Evolutionary conservation across 1,284 basidiomycete genomes (phyloP), one percentile per base, ranked within the genome.

Genomic region (Grifola frondosa): DNA sequence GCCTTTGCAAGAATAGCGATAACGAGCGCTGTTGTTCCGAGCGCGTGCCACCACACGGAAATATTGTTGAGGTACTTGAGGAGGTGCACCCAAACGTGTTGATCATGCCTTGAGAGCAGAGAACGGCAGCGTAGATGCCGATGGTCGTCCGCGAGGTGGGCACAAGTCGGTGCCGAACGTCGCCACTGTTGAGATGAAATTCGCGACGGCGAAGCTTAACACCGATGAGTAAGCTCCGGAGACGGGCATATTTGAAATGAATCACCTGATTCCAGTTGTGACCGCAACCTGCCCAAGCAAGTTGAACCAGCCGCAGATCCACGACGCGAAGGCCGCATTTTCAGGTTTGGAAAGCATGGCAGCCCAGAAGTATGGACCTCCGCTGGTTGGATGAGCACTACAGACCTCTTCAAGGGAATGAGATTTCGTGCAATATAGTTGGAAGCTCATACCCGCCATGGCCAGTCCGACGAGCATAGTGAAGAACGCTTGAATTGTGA

Each of bases 221-320:
- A 12, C n/a, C 15, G 5, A 16, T n/a, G 35, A 20, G 6, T 30
- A 20, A 13, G 5, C 13, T 11, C 17, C 13, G 21, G 17, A 19
- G 13, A 13, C 7, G 5, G 35, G 6, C 16, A 16, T 7, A 33
- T 26, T 6, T 5, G 10, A 17, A 20, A 24, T 25, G 22, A 15
- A 35, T 48, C 35, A 80, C 78, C 76, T 80, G 57, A 86, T 86
- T 22, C 84, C 84, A 10, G 84, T 86, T 0, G 85, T 88, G 6
- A 88, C 80, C 1, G 84, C 84, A 0, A 88, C 84, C 62, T 88
- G 85, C 3, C 84, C 84, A 4, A 86, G 68, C 12, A 88, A 66
- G 59, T 89, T 89, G 65, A 87, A 88, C 83, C 81, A 84, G 11
- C 81, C 81, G 7, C 78, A 81, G 21, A 84, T 71, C 83, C 83